Base-by-base conservation (phyloP, 805 yeast species). In the Pichia kluyveri region DNA sequence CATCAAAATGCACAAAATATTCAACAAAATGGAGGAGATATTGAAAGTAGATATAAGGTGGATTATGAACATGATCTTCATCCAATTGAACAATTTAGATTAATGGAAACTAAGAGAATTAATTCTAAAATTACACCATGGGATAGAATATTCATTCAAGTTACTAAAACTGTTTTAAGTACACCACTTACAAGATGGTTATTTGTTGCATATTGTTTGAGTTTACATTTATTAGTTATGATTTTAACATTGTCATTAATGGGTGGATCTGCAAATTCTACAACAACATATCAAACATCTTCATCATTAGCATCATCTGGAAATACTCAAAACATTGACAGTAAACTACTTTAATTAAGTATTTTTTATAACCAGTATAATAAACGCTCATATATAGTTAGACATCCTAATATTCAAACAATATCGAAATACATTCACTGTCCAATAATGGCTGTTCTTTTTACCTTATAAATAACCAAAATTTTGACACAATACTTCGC, bases 71-170 rank as follows among this genome's bases (percentile, higher is more conserved):
- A 83, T 45, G 82, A 82, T 43, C 68, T 88, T 42, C 89, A 88
- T 56, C 95, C 96, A 32, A 79, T 89, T 51, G 91, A 86, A 55
- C 84, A 80, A 57, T 86, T 91, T 65, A 76, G 95, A 57, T 75
- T 80, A 41, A 70, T 80, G 53, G 96, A 88, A 60, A 77, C 84
- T 36, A 88, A 83, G 57, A 71, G 96, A 54, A 82, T 85, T 42
- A 74, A 76, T 44, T 79, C 89, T 8, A 75, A 78, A 43, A 70
- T 89, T 62, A 80, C 90, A 2, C 85, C 93, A 2, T 60, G 85
- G 48, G 97, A 93, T 56, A 72, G 95, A 50, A 65, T 86, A n/a
- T 84, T 83, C 54, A 78, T 81, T 50, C 78, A 81, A 49, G 72
- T 85, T 51, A 83, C 95, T 1, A 72, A 86, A 54, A 76, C 85